These are phyloP conservation scores for Raffaelea deltoideospora DNA, from an alignment of 2,329 filamentous ascomycete species.

Conservation along the genomic window DNA sequence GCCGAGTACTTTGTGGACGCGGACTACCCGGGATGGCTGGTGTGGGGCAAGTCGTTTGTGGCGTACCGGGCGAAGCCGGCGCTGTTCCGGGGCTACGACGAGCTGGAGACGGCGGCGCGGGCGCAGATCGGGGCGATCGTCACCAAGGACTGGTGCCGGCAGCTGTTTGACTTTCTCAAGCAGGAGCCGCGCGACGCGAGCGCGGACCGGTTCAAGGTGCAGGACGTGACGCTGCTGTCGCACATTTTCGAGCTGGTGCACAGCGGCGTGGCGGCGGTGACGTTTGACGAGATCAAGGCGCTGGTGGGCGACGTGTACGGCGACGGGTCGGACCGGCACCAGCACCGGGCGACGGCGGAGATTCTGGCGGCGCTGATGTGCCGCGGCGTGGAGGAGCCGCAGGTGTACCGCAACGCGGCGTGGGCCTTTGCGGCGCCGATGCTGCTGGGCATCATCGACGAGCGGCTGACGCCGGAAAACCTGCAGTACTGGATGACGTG, in stretches of 20 bases:
- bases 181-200: conserved; percentile 15
- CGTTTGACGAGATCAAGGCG: conserved; percentile 76
- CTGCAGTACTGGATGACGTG: conserved; percentile 90
- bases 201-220: conserved; percentile 67
- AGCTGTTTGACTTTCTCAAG: conserved; percentile 61
- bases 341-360: conserved; percentile 89
- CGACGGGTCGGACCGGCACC: conserved; percentile 92
- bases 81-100: conserved; percentile 60
- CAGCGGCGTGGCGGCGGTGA: conserved; percentile 59
- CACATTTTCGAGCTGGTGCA: conserved; percentile 85
- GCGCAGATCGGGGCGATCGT: conserved; percentile 67
- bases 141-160: conserved; percentile 71
- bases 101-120: conserved; percentile 58
- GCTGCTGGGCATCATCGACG: conserved; percentile 71
- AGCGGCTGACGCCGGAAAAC: conserved; percentile 88
- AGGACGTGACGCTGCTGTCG: conserved; percentile 72
- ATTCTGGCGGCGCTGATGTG: conserved; percentile 77
- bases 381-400: conserved; percentile 63
- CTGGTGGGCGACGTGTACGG: conserved; percentile 65
- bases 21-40: conserved; percentile 90
- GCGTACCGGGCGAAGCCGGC: conserved; percentile 59
- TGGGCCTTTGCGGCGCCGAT: conserved; percentile 90
- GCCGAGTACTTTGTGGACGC: conserved; percentile 82
- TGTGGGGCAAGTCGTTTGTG: conserved; percentile 80
- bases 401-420: conserved; percentile 56